Evolutionary conservation across 2,329 filamentous ascomycete genomes (phyloP).

Genomic region (Beauveria rudraprayagi): DNA sequence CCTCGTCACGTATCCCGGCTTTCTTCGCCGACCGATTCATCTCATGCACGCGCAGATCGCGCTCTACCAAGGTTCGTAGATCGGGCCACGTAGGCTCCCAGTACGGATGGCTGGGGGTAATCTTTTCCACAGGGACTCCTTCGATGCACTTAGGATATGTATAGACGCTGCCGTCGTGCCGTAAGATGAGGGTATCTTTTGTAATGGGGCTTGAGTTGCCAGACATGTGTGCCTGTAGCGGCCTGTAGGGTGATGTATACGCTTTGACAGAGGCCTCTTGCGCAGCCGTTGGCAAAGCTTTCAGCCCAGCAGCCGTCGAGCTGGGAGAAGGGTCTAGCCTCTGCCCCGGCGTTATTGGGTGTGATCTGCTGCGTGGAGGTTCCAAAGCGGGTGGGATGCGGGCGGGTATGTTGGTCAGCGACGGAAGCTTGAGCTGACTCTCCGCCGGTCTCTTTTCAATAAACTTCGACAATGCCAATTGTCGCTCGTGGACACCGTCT

Average conservation of each 20-base stretch:
- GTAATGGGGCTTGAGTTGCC: slow-evolving; percentile 28
- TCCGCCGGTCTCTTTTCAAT: not conserved
- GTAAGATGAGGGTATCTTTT: slow-evolving; percentile 35
- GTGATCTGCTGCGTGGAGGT: not conserved
- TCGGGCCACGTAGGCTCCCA: slow-evolving; percentile 48
- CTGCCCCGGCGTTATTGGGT: not conserved
- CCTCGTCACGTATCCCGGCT: slow-evolving; percentile 24
- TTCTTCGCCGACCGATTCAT: slow-evolving; percentile 34
- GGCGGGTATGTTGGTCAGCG: not conserved
- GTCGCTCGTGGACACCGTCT: not conserved
- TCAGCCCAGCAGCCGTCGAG: not conserved
- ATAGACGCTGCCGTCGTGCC: slow-evolving; percentile 41
- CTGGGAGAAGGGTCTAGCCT: not conserved
- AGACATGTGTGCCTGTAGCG: not conserved
- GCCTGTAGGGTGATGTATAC: not conserved
- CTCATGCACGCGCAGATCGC: slow-evolving; percentile 36
- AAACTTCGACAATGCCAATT: not conserved
- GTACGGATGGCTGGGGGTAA: slow-evolving; percentile 34
- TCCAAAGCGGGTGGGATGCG: not conserved
- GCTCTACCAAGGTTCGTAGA: slow-evolving; percentile 34
- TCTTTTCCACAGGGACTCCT: slow-evolving; percentile 7
- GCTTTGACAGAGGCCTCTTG: not conserved
- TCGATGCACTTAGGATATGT: slow-evolving; percentile 33
- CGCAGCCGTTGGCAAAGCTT: not conserved
- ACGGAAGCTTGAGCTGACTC: not conserved